Conservation (phyloP, 1,284 basidiomycete species). For the Tilletia setariae region DNA sequence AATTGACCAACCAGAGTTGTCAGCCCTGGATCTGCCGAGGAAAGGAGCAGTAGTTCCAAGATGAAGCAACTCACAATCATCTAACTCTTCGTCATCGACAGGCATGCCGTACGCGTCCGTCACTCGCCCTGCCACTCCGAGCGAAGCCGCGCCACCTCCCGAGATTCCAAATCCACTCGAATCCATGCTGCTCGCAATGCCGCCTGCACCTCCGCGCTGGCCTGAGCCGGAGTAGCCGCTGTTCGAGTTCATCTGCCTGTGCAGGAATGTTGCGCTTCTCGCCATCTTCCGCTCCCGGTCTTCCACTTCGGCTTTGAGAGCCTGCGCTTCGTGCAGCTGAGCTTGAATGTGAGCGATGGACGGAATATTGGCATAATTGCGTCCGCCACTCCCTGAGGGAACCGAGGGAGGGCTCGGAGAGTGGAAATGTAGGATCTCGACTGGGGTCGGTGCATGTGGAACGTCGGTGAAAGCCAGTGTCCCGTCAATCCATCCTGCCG, state of each 20-base stretch:
- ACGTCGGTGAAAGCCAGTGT: neutral
- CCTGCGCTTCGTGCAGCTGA: neutral
- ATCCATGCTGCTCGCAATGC: too few relatives aligned
- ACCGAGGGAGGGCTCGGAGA: too few relatives aligned
- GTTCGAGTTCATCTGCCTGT: slow-evolving; percentile 6
- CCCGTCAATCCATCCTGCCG: neutral
- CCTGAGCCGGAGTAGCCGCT: neutral
- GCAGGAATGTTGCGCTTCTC: neutral
- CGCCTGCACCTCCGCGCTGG: too few relatives aligned
- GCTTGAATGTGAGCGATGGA: neutral
- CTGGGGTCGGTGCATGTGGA: neutral
- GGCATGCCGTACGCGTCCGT: slow-evolving; percentile 1
- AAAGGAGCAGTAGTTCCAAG: too few relatives aligned
- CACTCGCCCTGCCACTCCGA: neutral
- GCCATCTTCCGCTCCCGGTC: neutral
- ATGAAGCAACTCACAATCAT: slow-evolving; percentile 10
- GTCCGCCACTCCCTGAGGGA: too few relatives aligned
- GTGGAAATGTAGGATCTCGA: neutral
- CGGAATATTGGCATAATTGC: too few relatives aligned
- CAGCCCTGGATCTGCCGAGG: too few relatives aligned
- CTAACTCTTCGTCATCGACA: slow-evolving; percentile 1
- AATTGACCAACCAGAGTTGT: too few relatives aligned
- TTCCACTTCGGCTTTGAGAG: neutral
- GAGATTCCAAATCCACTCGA: neutral
- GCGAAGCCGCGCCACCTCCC: neutral